Evolutionary conservation across 1,284 basidiomycete genomes (phyloP).

Genomic region (Agroathelia rolfsii): DNA sequence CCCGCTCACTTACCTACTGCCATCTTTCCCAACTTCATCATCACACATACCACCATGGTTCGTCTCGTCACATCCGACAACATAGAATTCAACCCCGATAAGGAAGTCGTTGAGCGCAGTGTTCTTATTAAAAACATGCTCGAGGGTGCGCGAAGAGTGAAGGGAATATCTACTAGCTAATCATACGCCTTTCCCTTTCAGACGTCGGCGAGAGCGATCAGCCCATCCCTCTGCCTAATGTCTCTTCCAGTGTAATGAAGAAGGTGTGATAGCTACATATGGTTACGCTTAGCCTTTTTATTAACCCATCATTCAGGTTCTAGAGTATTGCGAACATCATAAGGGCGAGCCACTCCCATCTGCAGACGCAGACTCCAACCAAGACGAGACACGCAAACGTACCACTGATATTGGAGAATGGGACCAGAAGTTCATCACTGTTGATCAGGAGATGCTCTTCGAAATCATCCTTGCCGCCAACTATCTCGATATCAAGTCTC

Average conservation of each 20-base stretch:
- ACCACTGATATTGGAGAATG: conserved; percentile 73
- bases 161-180: too few species aligned
- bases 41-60: conserved; percentile 45
- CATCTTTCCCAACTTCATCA: too few species aligned
- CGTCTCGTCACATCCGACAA: conserved; percentile 89
- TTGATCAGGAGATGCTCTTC: conserved; percentile 67
- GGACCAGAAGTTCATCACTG: conserved; percentile 70
- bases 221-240: conserved; percentile 73
- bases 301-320: conserved; percentile 33
- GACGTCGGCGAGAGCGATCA: conserved; percentile 90
- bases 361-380: conserved; percentile 39
- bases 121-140: conserved; percentile 99
- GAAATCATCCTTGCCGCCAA: conserved; percentile 81
- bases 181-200: conserved; percentile 33
- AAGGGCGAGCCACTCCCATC: conserved; percentile 62
- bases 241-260: conserved; percentile 67
- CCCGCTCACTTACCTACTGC: too few species aligned
- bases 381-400: conserved; percentile 61
- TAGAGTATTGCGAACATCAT: conserved; percentile 80
- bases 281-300: not conserved
- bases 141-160: conserved; percentile 75
- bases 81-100: conserved; percentile 90
- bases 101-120: conserved; percentile 90
- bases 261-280: conserved; percentile 34
- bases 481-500: conserved; percentile 77